Evolutionary conservation across 805 yeast genomes (phyloP).

Genomic region (Ogataea haglerorum): DNA sequence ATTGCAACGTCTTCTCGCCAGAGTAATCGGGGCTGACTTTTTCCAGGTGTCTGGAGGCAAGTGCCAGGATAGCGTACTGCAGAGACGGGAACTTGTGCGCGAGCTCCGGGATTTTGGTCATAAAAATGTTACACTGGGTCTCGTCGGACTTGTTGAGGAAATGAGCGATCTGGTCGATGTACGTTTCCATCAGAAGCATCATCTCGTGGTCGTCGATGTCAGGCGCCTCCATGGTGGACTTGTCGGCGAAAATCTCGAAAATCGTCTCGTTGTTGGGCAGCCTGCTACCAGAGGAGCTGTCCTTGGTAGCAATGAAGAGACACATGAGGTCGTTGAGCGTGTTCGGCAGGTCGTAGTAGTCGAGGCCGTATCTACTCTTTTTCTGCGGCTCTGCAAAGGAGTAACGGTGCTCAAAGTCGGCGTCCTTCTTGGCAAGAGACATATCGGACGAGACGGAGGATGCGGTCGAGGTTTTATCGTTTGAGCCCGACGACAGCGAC

Average conservation of each 20-base stretch:
- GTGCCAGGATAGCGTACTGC: slow-evolving; percentile 27
- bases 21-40: slow-evolving; percentile 16
- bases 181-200: slow-evolving; percentile 32
- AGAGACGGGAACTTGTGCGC: slow-evolving; percentile 34
- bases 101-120: slow-evolving; percentile 34
- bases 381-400: slow-evolving; percentile 16
- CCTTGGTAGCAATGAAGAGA: slow-evolving; percentile 33
- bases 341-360: slow-evolving; percentile 31
- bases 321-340: slow-evolving; percentile 40
- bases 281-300: slow-evolving; percentile 11
- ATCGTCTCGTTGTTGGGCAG: slow-evolving; percentile 26
- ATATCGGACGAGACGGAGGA: slow-evolving; percentile 22
- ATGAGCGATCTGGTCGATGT: slow-evolving; percentile 37
- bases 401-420: slow-evolving; percentile 24
- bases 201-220: slow-evolving; percentile 32
- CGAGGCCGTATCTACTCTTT: slow-evolving; percentile 5
- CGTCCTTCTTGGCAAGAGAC: slow-evolving; percentile 19
- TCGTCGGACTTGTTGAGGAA: slow-evolving; percentile 18
- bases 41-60: slow-evolving; percentile 30
- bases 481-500: background rate
- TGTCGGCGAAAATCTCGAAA: slow-evolving; percentile 28
- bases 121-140: slow-evolving; percentile 34
- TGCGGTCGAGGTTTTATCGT: slow-evolving; percentile 11
- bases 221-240: slow-evolving; percentile 22
- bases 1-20: slow-evolving; percentile 29